Base-by-base conservation (phyloP, 2,329 filamentous ascomycete species). In the Monosporascus sp. region DNA sequence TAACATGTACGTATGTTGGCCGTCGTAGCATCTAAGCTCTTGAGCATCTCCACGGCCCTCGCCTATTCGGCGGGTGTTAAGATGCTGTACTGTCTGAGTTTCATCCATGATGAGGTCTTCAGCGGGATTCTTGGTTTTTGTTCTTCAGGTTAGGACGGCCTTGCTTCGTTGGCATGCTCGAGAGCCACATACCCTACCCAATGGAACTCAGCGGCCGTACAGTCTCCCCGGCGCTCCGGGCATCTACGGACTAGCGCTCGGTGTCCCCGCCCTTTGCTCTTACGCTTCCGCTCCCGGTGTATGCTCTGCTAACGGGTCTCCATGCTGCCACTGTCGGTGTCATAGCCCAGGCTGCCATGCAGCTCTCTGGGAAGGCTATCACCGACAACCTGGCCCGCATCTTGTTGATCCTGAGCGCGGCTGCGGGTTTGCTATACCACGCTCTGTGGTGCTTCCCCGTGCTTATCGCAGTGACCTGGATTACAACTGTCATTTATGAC, bases 391-490 rank as follows among this genome's bases (percentile, higher is more conserved):
- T 22, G 22, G 22, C 22, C 22, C 22, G 22, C 22, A 22, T 22
- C 22, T 22, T 3, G 22, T 22, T 22, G 22, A 84, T 89, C 14
- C 61, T 85, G 7, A 79, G 80, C 3, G 87, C 75, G 0, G 75
- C 78, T 7, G 85, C 84, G 0, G 88, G 87, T 0, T 69, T 90
- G 58, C 74, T 87, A 48, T 90, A 90, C 60, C 88, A 83, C 48
- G 81, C 85, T 0, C 68, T 90, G 0, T 91, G 88, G 87, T 91
- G 88, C 58, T 90, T 89, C 46, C 88, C 88, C 0, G 61, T 82
- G 0, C 64, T 90, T 5, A 84, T 90, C 68, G 60, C 79, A 0
- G 57, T 74, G 1, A 80, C 78, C 0, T 87, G 85, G 0, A 11
- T 76, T 1, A 66, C 68, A 0, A 80, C 82, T 0, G 65, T 83